phyloP scores from a whole-genome alignment of 2,329 filamentous ascomycete genomes.

The Dothideomycetes sp. region DNA sequence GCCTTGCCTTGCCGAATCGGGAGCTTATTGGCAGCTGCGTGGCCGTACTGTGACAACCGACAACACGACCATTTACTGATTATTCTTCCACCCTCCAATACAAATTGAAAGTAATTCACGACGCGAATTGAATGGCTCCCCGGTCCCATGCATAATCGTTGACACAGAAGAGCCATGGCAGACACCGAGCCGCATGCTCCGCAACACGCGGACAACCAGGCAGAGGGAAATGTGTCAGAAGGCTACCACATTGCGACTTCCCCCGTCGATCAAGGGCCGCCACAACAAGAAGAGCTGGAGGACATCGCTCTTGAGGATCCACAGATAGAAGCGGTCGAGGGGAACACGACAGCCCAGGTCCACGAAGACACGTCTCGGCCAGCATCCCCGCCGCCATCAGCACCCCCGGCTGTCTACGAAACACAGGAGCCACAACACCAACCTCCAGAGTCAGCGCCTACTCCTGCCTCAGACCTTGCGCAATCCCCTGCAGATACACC shows the following conservation, averaged over 20 bases:
- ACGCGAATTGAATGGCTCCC: background rate
- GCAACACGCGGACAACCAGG: conserved; percentile 2
- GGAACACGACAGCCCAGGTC: too few relatives aligned
- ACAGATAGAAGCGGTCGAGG: too few relatives aligned
- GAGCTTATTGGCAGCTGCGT: background rate
- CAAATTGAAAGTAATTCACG: too few relatives aligned
- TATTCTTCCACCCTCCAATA: too few relatives aligned
- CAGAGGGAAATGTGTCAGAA: background rate
- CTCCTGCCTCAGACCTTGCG: background rate
- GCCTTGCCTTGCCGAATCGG: background rate
- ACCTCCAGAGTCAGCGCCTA: background rate
- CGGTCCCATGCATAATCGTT: background rate
- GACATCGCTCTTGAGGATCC: background rate
- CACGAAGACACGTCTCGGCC: too few relatives aligned
- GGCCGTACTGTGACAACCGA: background rate
- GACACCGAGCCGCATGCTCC: conserved; percentile 9
- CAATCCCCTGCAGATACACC: background rate
- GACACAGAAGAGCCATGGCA: conserved; percentile 7
- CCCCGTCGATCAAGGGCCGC: too few relatives aligned
- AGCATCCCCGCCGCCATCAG: too few relatives aligned
- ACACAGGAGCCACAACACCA: background rate
- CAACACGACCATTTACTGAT: too few relatives aligned
- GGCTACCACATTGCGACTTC: too few relatives aligned
- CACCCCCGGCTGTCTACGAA: conserved; percentile 1
- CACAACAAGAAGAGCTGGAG: conserved; percentile 3